Evolutionary conservation across 805 yeast species (phyloP), one percentile per base, ranked within the genome.

Genomic region (Hanseniaspora thailandica): DNA sequence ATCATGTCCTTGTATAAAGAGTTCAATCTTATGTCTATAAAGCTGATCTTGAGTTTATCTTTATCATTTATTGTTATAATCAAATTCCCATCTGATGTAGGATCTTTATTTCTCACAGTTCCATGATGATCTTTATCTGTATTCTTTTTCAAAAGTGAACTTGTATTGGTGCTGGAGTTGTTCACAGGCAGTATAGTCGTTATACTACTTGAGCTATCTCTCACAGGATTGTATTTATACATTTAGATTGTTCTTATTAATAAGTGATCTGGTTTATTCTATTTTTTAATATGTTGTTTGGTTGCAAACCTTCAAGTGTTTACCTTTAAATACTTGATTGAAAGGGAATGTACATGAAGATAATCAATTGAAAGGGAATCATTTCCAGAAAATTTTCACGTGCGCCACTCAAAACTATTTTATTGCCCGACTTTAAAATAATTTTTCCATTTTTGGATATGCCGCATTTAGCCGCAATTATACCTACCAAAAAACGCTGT

Each of bases 1-100:
- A 89, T 67, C 19, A 88, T 82, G 64, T 89, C 88, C 46, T 69
- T 66, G 55, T 69, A 69, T 0, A 70, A 65, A 1, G 73, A 63
- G 43, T 66, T 66, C 10, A 72, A 48, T 55, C 66, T 54, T 17
- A 69, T 62, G 50, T 67, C 71, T 52, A 64, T 66, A 44, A 62
- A 62, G 1, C 64, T 60, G 4, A 64, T 63, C 22, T 55, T 55
- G 20, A 48, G 25, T 15, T 48, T 41, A 5, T 41, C 46, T 22
- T 48, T 40, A 38, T 48, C 46, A 10, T 48, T 39, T n/a, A 48
- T 48, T 1, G 52, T 48, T 8, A 48, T 48, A 4, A 48, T 48
- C 8, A 48, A 15, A 19, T 48, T 48, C 17, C 52, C 52, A 33
- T 48, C 52, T 10, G 52, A 48, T 1, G 52, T 48, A n/a, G 52